Base-by-base conservation (phyloP, 2,329 filamentous ascomycete species). In the Fusarium gaditjirri region DNA sequence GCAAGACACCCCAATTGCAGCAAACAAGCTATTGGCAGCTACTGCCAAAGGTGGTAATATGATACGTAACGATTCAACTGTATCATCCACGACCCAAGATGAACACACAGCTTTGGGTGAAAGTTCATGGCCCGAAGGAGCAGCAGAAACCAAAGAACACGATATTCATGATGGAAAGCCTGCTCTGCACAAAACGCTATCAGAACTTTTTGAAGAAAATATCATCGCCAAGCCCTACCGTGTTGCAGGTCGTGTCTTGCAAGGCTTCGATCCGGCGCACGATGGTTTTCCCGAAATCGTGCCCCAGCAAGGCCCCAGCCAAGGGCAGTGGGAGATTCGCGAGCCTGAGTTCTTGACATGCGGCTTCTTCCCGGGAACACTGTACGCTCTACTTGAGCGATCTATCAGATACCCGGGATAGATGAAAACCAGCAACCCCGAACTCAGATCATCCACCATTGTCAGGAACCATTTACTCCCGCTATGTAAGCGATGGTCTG, bases 331-430 rank as follows among this genome's bases (percentile, higher is more conserved):
- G 61, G 50, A 70, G 13, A 53, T 77, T 27, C 74, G 79, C 2
- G 77, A 81, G 23, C 73, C 79, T 5, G 77, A 81, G 4, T 84
- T 84, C 43, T 84, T 82, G 82, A 84, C 82, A 2, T 83, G 83
- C 52, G 82, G 82, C 23, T 84, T 84, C 77, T 84, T 84, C 41
- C 82, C 83, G 0, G 82, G 80, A 0, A 79, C 68, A 1, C 41
- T 84, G 8, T 82, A 82, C 61, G 70, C 76, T 4, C 44, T 84
- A 1, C 62, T 83, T 0, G 82, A 84, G 62, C 72, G 82, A 14
- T 59, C 49, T 3, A 72, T 78, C 14, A 78, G 74, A 31, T 80
- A 78, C 53, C 81, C 82, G 2, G 49, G 25, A 17, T 33, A 25
- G 5, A n/a, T 46, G 5, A 9, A n/a, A 21, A 8, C 16, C 2